Base-by-base conservation (phyloP, 345 rosid genomes). In the Punica granatum region DNA sequence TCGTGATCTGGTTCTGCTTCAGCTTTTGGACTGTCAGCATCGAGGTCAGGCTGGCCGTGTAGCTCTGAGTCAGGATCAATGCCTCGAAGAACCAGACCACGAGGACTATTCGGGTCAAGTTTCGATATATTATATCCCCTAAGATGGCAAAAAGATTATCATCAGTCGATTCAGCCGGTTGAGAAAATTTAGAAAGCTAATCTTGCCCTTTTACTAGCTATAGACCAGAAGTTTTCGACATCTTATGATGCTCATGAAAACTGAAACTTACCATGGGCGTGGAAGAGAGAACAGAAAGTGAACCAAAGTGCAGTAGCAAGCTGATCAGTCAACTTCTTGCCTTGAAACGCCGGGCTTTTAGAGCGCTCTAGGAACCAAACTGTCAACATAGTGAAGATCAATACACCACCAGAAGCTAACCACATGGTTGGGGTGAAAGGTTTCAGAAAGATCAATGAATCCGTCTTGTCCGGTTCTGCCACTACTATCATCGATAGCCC, bases 31-130 rank as follows among this genome's bases (percentile, higher is more conserved):
- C 73, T 0, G 93, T 88, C 16, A 88, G 85, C 83, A 83, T 73
- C 19, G 90, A 83, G 32, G 83, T 74, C 32, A 88, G 70, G 67
- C 78, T 69, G 15, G 93, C 90, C 0, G 90, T 85, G 78, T 85
- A 88, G 77, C 90, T 85, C 44, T 85, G 80, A 46, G 60, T 85
- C 46, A 85, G 72, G 67, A 85, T 75, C 58, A 85, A 35, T 58
- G 76, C 93, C n/a, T 85, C 81, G 63, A 82, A 83, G 21, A 85
- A 81, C 93, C 93, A 85, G 3, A 76, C 81, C 37, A 75, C 69
- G 13, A 85, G 59, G 67, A 88, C 93, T 3, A 82, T 63, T 28
- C 82, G 60, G 37, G 88, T 76, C n/a, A 82, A 69, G 53, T 79
- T 79, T 67, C 79, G 49, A 2, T 67, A 0, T 8, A 85, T 30